Percentiles rank a stretch among this genome's conserved stretches.
Evolutionary conservation across 345 rosid genomes (phyloP).

Genomic region (Linum trigynum): DNA sequence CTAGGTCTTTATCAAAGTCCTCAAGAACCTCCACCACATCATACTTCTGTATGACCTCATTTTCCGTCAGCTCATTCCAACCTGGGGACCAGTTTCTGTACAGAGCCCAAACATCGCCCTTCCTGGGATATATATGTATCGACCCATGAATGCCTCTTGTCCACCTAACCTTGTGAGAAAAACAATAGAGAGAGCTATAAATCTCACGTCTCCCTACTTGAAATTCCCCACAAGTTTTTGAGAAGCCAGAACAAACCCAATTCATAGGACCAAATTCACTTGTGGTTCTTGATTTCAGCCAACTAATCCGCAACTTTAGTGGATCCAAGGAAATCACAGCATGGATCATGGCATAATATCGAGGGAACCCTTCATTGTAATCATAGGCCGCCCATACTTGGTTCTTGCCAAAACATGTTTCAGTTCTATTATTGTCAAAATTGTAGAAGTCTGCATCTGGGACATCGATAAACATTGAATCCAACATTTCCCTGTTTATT

Average conservation of each 20-base stretch:
- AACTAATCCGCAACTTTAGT: conserved; percentile 46
- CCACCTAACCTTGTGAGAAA: conserved; percentile 60
- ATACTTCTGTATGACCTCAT: conserved; percentile 32
- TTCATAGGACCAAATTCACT: conserved; percentile 35
- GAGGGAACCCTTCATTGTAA: conserved; percentile 63
- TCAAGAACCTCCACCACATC: conserved; percentile 22
- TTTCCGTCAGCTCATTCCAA: conserved; percentile 38
- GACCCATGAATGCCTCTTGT: conserved; percentile 41
- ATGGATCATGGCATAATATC: conserved; percentile 47
- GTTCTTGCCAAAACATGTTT: conserved; percentile 37
- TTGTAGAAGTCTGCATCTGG: conserved; percentile 57
- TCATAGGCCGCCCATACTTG: conserved; percentile 70
- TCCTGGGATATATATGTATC: conserved; percentile 42
- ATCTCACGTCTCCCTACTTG: conserved; percentile 37
- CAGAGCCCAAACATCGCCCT: conserved; percentile 54
- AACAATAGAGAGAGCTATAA: conserved; percentile 34
- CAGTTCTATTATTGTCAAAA: conserved; percentile 48
- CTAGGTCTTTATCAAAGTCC: conserved; percentile 12
- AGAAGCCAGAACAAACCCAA: conserved; percentile 51
- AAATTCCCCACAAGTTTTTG: conserved; percentile 47
- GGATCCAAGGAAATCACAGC: conserved; percentile 45
- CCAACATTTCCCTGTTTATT: conserved; percentile 10
- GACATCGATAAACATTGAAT: conserved; percentile 33
- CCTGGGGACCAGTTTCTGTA: conserved; percentile 52
- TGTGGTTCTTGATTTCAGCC: conserved; percentile 51